These are phyloP conservation scores for Trichothecium roseum DNA, from an alignment of 2,329 filamentous ascomycete genomes.

Conservation along the genomic window DNA sequence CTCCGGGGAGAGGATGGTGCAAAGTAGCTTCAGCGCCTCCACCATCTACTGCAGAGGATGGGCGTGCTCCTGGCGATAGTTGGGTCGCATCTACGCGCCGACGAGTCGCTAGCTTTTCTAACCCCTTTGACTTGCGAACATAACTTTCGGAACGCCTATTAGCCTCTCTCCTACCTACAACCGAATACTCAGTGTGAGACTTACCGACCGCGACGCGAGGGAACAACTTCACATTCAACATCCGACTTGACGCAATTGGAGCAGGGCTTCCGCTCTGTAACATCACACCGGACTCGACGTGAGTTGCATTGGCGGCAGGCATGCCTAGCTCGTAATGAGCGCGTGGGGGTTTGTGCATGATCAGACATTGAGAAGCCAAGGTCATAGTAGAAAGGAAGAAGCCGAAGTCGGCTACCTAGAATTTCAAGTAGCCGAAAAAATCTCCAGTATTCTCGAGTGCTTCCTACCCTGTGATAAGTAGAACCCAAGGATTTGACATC, in stretches of 20 bases:
- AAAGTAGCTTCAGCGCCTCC: no score
- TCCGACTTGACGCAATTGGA: conserved; percentile 17
- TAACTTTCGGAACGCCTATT: not conserved
- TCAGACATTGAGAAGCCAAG: conserved; percentile 17
- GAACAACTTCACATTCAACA: conserved; percentile 18
- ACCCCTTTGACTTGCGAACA: not conserved
- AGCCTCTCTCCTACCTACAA: not conserved
- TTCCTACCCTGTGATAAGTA: no score
- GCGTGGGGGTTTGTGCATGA: no score
- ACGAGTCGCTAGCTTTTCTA: not conserved
- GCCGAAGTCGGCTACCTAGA: no score
- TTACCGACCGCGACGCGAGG: conserved; percentile 22
- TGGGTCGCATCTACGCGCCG: not conserved
- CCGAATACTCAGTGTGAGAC: not conserved
- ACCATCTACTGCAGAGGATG: not conserved
- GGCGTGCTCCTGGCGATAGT: not conserved
- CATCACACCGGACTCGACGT: conserved; percentile 23
- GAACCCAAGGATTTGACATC: no score
- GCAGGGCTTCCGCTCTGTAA: conserved; percentile 21
- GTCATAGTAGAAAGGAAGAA: conserved; percentile 1
- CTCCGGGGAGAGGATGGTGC: no score
- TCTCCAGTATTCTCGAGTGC: no score
- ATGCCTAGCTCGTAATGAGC: conserved; percentile 17
- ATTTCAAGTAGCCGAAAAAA: no score
- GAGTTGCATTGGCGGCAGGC: conserved; percentile 23